Evolutionary conservation across 2,329 filamentous ascomycete species (phyloP), one percentile per base, ranked within the genome.

Genomic region (Diaporthe citriasiana): DNA sequence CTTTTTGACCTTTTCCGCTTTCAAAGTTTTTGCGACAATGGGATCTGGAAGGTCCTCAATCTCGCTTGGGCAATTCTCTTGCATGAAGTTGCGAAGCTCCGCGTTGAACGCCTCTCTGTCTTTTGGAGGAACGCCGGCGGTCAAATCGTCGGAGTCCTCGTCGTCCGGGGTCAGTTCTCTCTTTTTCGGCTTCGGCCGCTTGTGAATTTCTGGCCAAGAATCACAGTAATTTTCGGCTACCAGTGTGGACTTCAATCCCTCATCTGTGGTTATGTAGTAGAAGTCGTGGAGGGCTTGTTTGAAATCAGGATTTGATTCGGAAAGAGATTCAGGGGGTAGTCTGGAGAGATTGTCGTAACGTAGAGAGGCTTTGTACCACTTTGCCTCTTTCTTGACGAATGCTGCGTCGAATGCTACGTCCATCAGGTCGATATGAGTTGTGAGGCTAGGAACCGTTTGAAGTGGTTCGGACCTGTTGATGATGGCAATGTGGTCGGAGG

Each of bases 331-430:
- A 33, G 70, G 57, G 17, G 70, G 56, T 8, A 71, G 25, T 19
- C n/a, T 53, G 25, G 45, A 63, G 45, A 71, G 38, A 15, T 33
- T 63, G 70, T 71, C 70, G 70, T 63, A 63, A 6, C 1, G 56
- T 33, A 33, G 35, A 19, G 56, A 40, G 47, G 45, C 57, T 45
- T 55, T 63, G 59, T 59, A 33, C 73, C 73, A 74, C 33, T 35
- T 25, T 15, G 51, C 59, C 59, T 74, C 73, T 55, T 74, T 72
- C 35, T 68, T 66, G 17, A 33, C 51, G 53, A 59, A 72, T 5
- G 63, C 57, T 17, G 33, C 4, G 40, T 59, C 51, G 53, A 59
- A 72, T 5, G 63, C 57, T 17, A 25, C 4, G 40, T 59, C 40
- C 40, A 68, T 59, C 13, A 33, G 30, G 30, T 55, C 53, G 27